Percentiles rank a stretch among this genome's conserved stretches.
Conservation (phyloP, 352 stramenopile species). For the Pythium phragmiticola region DNA sequence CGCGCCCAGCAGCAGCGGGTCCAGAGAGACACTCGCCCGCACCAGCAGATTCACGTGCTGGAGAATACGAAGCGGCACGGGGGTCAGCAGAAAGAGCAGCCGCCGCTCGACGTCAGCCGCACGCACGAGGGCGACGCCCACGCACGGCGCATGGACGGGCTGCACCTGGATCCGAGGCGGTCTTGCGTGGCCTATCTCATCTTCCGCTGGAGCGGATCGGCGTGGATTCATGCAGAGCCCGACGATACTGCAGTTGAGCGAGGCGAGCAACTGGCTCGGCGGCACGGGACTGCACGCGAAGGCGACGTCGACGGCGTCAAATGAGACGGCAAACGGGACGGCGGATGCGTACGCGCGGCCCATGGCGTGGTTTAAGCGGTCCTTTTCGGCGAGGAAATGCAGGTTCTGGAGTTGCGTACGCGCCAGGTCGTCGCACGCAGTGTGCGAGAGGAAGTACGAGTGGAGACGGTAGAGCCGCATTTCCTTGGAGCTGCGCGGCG, state of each 20-base stretch:
- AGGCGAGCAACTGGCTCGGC: constrained; percentile 70
- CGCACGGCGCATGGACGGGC: constrained; percentile 52
- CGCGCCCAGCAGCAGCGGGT: constrained; percentile 53
- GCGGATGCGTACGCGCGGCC: constrained; percentile 47
- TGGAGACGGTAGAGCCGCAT: constrained; percentile 78
- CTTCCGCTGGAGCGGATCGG: neutral
- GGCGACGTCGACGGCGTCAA: constrained; percentile 57
- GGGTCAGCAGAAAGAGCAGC: constrained; percentile 65
- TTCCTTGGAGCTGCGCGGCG: constrained; percentile 77
- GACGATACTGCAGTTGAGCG: constrained; percentile 70
- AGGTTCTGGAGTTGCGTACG: constrained; percentile 60
- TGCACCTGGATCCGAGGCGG: constrained; percentile 60
- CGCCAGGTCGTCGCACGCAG: constrained; percentile 29
- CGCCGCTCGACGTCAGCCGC: constrained; percentile 52
- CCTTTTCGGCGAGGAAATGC: constrained; percentile 68
- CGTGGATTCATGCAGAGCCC: constrained; percentile 65
- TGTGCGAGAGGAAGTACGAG: constrained; percentile 71
- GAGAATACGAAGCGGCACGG: constrained; percentile 50
- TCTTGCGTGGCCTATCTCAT: constrained; percentile 14
- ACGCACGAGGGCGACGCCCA: constrained; percentile 68
- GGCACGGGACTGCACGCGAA: constrained; percentile 62
- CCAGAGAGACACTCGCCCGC: constrained; percentile 61
- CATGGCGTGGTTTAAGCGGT: constrained; percentile 55
- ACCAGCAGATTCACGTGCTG: constrained; percentile 73
- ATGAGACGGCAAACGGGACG: constrained; percentile 50